Base-by-base conservation (phyloP, 2,329 filamentous ascomycete genomes). In the Fonsecaea multimorphosa region DNA sequence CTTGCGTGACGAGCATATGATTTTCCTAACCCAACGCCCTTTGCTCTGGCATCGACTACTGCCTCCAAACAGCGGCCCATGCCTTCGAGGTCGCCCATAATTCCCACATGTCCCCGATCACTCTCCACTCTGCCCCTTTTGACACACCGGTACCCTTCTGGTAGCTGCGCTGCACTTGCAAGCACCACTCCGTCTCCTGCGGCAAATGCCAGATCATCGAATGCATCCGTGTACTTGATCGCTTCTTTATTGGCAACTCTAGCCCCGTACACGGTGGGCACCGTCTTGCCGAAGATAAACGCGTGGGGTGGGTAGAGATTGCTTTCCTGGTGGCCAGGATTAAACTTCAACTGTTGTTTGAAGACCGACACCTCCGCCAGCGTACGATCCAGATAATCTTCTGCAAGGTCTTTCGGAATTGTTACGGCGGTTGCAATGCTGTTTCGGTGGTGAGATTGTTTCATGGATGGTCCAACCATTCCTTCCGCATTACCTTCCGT, bases 131-230 rank as follows among this genome's bases (percentile, higher is more conserved):
- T 81, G 0, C 93, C 93, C 12, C 89, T 89, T 53, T 85, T 86
- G 1, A 89, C 91, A 38, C 91, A 82, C 56, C 85, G 83, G 75
- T 97, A 97, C 0, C 93, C 93, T 1, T 86, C 80, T 0, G 93
- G 93, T 51, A 96, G 78, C 91, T 96, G 94, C 0, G 93, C 91
- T 67, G 94, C 91, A 58, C 87, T 87, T 0, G 93, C 91, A 6
- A 97, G 84, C 61, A 94, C 92, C 0, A 98, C 93, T 0, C 93
- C 94, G 75, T 98, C 93, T 1, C 93, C 93, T 24, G 89, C 89
- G 0, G 91, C 90, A 78, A 97, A 97, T 0, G 92, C 86, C 1
- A 98, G 83, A 72, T 96, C 89, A 70, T 96, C 92, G 75, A 96
- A 97, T 0, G 87, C 89, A 76, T 96, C 92, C 0, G 87, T 81